Evolutionary conservation across 2,329 filamentous ascomycete genomes (phyloP).

Genomic region (Trichoderma koningii): DNA sequence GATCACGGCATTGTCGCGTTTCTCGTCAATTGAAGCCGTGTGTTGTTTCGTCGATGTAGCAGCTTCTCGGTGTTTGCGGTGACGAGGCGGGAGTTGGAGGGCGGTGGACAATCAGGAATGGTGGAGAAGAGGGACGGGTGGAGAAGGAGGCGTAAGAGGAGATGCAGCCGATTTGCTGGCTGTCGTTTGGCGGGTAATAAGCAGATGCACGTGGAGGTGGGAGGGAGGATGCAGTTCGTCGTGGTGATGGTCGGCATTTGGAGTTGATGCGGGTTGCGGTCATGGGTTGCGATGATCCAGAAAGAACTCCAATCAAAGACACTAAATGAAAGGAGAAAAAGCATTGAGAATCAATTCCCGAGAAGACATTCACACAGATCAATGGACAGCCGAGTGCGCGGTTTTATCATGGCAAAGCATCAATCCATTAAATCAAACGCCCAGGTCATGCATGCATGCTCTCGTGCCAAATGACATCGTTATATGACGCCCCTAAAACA

Average conservation of each 20-base stretch:
- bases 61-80: background rate
- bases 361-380: too few relatives aligned
- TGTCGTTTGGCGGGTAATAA: background rate
- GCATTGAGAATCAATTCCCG: rapidly evolving
- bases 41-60: background rate
- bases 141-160: background rate
- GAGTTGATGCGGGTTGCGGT: background rate
- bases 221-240: background rate
- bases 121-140: slow-evolving; percentile 16
- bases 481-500: slow-evolving; percentile 5
- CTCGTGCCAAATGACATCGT: background rate
- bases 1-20: background rate
- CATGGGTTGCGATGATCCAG: background rate
- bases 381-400: background rate
- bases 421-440: slow-evolving; percentile 7
- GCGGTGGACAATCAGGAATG: slow-evolving; percentile 20
- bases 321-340: too few relatives aligned
- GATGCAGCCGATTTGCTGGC: slow-evolving; percentile 11
- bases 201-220: slow-evolving; percentile 13
- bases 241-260: background rate
- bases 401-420: background rate
- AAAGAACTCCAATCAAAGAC: too few relatives aligned
- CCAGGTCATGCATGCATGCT: slow-evolving; percentile 6
- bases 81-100: background rate
- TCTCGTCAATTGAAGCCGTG: background rate